A percentile compares a stretch with the other conserved stretches of the same genome.
phyloP scores from a whole-genome alignment of 2,329 filamentous ascomycete genomes.

The Penicillium freii region DNA sequence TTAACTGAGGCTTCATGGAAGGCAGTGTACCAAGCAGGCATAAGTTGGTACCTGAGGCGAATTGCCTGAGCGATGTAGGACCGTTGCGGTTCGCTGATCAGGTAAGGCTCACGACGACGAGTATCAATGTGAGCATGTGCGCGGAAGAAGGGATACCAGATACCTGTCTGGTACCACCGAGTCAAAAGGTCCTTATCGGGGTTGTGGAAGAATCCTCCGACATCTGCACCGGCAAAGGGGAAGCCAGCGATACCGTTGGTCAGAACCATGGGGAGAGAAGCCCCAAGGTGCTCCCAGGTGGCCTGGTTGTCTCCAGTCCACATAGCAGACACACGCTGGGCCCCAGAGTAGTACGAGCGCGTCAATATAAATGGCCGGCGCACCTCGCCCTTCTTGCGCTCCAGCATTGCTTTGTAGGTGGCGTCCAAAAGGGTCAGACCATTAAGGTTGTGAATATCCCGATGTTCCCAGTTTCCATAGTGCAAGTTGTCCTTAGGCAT shows the following conservation, averaged over 20 bases:
- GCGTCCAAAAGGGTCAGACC: slow-evolving; percentile 95
- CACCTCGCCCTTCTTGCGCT: slow-evolving; percentile 80
- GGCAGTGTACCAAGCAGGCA: slow-evolving; percentile 95
- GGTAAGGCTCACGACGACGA: slow-evolving; percentile 87
- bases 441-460: slow-evolving; percentile 93
- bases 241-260: slow-evolving; percentile 90
- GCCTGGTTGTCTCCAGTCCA: slow-evolving; percentile 99
- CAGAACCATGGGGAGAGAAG: slow-evolving; percentile 86
- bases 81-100: slow-evolving; percentile 79
- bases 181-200: slow-evolving; percentile 87
- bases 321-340: slow-evolving; percentile 88
- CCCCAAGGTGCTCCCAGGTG: slow-evolving; percentile 85
- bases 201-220: slow-evolving; percentile 97
- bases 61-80: slow-evolving; percentile 84
- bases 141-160: slow-evolving; percentile 98
- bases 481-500: slow-evolving; percentile 99
- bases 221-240: slow-evolving; percentile 91
- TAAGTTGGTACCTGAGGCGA: slow-evolving; percentile 80
- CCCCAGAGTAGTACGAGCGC: slow-evolving; percentile 86
- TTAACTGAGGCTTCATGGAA: slow-evolving; percentile 85
- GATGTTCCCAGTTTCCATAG: slow-evolving; percentile 88
- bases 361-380: slow-evolving; percentile 90
- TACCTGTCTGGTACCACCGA: slow-evolving; percentile 94
- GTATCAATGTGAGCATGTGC: slow-evolving; percentile 96
- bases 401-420: slow-evolving; percentile 78